Evolutionary conservation across 2,329 filamentous ascomycete species (phyloP).

Genomic region (Penicillium griseofulvum): DNA sequence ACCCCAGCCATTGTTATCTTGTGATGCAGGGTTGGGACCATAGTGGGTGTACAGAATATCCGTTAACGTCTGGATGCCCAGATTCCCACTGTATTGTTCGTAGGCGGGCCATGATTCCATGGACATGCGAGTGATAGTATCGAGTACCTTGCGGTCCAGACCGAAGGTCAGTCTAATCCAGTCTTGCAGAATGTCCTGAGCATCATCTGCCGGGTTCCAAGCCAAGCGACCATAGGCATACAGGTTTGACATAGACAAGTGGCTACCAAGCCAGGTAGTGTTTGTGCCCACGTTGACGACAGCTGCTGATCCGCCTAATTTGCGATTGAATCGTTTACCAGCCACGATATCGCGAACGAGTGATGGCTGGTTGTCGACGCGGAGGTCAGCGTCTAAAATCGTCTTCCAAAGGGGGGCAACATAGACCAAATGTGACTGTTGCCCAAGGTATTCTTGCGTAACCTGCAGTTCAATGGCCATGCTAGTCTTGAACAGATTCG

Average conservation of each 20-base stretch:
- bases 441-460: slow-evolving; percentile 68
- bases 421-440: slow-evolving; percentile 68
- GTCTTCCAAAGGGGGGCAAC: slow-evolving; percentile 67
- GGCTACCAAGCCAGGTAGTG: slow-evolving; percentile 66
- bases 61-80: slow-evolving; percentile 67
- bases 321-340: slow-evolving; percentile 58
- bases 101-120: slow-evolving; percentile 70
- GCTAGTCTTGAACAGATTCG: slow-evolving; percentile 48
- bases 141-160: slow-evolving; percentile 52
- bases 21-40: slow-evolving; percentile 64
- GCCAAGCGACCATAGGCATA: slow-evolving; percentile 67
- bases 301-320: slow-evolving; percentile 61
- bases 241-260: slow-evolving; percentile 68
- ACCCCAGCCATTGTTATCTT: slow-evolving; percentile 67
- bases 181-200: slow-evolving; percentile 55
- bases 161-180: slow-evolving; percentile 70
- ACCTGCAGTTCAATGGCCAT: slow-evolving; percentile 65
- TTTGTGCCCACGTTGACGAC: slow-evolving; percentile 68
- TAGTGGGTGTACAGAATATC: slow-evolving; percentile 67
- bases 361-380: slow-evolving; percentile 57
- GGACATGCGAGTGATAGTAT: slow-evolving; percentile 61
- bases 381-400: slow-evolving; percentile 65
- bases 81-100: slow-evolving; percentile 68
- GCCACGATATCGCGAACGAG: slow-evolving; percentile 60
- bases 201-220: slow-evolving; percentile 58